Evolutionary conservation across 345 rosid genomes (phyloP).

Genomic region (Salix dunnii): DNA sequence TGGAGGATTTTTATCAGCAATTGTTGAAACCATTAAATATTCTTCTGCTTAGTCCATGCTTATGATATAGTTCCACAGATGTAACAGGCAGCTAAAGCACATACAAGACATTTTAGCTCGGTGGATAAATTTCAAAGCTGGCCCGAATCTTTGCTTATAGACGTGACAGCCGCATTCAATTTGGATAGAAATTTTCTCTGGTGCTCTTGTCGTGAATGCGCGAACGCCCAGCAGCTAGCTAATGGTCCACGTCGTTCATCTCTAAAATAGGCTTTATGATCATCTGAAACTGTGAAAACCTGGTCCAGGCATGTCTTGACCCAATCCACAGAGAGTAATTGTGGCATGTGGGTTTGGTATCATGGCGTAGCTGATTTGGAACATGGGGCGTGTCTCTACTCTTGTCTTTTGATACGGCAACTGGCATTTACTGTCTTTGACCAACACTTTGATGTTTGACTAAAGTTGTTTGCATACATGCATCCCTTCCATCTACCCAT

Average conservation of each 20-base stretch:
- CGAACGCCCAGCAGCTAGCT: background rate
- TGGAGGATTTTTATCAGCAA: background rate
- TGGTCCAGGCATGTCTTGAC: background rate
- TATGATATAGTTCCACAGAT: background rate
- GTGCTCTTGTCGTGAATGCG: background rate
- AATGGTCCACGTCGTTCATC: background rate
- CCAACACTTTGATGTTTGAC: constrained; percentile 17
- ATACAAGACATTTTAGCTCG: background rate
- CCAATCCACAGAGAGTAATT: background rate
- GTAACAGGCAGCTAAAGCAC: background rate
- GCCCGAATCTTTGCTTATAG: background rate
- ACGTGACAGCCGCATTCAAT: background rate
- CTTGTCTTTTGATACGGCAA: constrained; percentile 7
- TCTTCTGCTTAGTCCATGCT: background rate
- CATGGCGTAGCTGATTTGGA: background rate
- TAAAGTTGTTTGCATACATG: background rate
- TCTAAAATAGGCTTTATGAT: background rate
- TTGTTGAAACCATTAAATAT: background rate
- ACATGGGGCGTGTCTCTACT: constrained; percentile 13
- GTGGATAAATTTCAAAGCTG: background rate
- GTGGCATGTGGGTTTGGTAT: background rate
- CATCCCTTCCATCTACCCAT: background rate
- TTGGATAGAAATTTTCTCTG: background rate
- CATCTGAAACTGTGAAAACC: background rate
- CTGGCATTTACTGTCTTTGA: constrained; percentile 26